Evolutionary conservation across 2,329 filamentous ascomycete genomes (phyloP).

Genomic region (Pseudomassariella vexata): DNA sequence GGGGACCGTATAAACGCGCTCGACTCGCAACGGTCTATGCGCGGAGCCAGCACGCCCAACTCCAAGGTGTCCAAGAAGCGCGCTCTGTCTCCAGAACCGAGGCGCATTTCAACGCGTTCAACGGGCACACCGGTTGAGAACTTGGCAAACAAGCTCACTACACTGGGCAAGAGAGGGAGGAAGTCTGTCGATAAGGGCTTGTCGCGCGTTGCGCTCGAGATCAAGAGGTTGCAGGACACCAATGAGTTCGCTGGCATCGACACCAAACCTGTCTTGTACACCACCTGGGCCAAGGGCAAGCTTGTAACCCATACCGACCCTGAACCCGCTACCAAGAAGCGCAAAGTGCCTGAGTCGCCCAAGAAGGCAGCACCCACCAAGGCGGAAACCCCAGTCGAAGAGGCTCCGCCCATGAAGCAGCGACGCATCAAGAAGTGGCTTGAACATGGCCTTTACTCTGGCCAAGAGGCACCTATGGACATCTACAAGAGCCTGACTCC

Average conservation of each 20-base stretch:
- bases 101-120: slow-evolving; percentile 33
- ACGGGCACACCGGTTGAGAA: slow-evolving; percentile 37
- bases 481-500: slow-evolving; percentile 40
- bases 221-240: slow-evolving; percentile 55
- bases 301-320: slow-evolving; percentile 39
- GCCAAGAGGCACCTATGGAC: slow-evolving; percentile 58
- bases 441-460: slow-evolving; percentile 77
- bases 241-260: slow-evolving; percentile 58
- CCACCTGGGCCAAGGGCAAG: slow-evolving; percentile 62
- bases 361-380: slow-evolving; percentile 30
- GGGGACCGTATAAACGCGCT: slow-evolving; percentile 40
- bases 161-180: slow-evolving; percentile 55
- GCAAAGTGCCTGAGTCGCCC: slow-evolving; percentile 18
- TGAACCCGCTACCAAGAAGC: slow-evolving; percentile 30
- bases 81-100: slow-evolving; percentile 16
- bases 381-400: slow-evolving; percentile 27
- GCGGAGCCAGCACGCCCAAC: slow-evolving; percentile 28
- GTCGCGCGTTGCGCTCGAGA: slow-evolving; percentile 47
- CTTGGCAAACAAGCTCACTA: slow-evolving; percentile 41
- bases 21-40: slow-evolving; percentile 35
- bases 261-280: slow-evolving; percentile 49
- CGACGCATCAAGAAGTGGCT: slow-evolving; percentile 69
- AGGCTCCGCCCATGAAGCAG: slow-evolving; percentile 29
- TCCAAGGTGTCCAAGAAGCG: slow-evolving; percentile 26
- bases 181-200: slow-evolving; percentile 45